Evolutionary conservation across 805 yeast species (phyloP).

Genomic region (Nakazawaea peltata): DNA sequence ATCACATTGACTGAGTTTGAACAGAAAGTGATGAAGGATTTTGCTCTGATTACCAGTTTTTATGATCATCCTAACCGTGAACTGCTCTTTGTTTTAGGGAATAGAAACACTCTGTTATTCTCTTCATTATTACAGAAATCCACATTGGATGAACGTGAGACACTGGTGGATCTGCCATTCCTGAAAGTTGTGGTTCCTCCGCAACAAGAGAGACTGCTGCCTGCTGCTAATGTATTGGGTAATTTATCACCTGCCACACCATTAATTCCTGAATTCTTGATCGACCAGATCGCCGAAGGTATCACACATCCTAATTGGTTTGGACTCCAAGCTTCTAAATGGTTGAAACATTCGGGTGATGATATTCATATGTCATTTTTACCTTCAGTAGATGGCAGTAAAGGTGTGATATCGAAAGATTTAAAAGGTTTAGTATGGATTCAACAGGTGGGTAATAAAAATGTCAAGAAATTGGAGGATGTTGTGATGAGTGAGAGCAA

Average conservation of each 20-base stretch:
- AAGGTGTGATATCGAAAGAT: constrained; percentile 42
- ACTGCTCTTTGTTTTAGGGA: constrained; percentile 50
- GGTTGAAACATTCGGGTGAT: constrained; percentile 46
- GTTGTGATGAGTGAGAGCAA: constrained; percentile 4
- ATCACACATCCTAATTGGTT: constrained; percentile 59
- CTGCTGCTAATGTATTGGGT: constrained; percentile 33
- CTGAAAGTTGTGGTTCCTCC: constrained; percentile 65
- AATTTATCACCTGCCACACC: constrained; percentile 38
- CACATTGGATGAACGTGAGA: constrained; percentile 64
- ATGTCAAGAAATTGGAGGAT: constrained; percentile 18
- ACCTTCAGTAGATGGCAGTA: constrained; percentile 55
- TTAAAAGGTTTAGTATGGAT: constrained; percentile 46
- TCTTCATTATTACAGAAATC: constrained; percentile 68
- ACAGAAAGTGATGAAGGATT: constrained; percentile 45
- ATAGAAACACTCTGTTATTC: constrained; percentile 69
- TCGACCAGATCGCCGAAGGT: constrained; percentile 43
- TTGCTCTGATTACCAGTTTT: constrained; percentile 46
- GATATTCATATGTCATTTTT: constrained; percentile 49
- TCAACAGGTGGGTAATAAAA: constrained; percentile 42
- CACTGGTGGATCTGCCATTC: constrained; percentile 60
- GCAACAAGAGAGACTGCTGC: constrained; percentile 18
- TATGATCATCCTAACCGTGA: constrained; percentile 53
- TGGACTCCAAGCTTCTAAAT: constrained; percentile 53
- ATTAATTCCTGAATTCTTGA: neutral
- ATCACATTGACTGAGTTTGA: constrained; percentile 22